Base-by-base conservation (phyloP, 2,329 filamentous ascomycete species). In the Neurospora sp. region DNA sequence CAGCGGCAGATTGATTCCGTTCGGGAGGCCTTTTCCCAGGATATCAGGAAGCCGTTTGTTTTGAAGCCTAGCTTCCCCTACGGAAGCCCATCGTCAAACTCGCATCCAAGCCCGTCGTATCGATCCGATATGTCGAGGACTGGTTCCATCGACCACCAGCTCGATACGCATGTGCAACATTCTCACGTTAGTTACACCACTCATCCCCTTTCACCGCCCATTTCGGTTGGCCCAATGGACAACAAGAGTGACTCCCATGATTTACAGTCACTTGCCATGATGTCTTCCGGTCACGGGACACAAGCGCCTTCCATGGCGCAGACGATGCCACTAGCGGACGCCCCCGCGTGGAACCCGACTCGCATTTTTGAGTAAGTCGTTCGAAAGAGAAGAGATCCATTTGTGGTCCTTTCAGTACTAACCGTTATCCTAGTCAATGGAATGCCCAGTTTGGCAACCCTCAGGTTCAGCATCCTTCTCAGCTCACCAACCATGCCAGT, bases 361-460 rank as follows among this genome's bases (percentile, higher is more conserved):
- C 88, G 91, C 71, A 93, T 97, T 74, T 95, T 97, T 85, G 92
- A 95, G 93, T 97, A 87, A 85, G 92, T 87, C 40, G 38, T 39
- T 67, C 12, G 8, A 41, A 37, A 8, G 11, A 52, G 46, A 11
- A 38, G 17, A 52, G n/a, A 6, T 28, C n/a, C 28, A 17, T 19
- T 36, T 33, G 57, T 70, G 36, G 41, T 19, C 67, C 33, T 73
- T 67, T 39, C 62, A 38, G 52, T 66, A 46, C 75, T 80, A 74
- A 83, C 72, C 43, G 68, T 8, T 69, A 28, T 43, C 74, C 72
- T 76, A 97, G 94, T 80, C 93, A 97, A 84, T 98, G 95, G 94
- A 94, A 97, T 80, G 90, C 91, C 77, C 94, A 95, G 74, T 98
- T 97, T 82, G 92, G 93, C 84, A 92, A 90, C 80, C 88, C 88